Conservation (phyloP, 1,284 basidiomycete species). For the Sporisorium scitamineum region DNA sequence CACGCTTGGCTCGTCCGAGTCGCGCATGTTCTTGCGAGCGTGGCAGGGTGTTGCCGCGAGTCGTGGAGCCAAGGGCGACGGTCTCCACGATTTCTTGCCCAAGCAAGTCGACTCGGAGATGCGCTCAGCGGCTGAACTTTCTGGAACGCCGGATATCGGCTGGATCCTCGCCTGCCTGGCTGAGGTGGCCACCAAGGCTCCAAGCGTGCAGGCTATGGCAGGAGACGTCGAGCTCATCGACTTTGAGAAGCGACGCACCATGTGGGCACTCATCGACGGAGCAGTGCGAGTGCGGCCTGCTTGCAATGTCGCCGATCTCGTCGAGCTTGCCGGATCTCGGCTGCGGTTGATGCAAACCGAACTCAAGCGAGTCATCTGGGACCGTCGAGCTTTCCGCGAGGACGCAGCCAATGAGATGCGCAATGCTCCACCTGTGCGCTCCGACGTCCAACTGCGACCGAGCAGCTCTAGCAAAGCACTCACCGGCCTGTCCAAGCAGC, state of each 20-base stretch:
- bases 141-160: constrained; percentile 61
- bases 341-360: constrained; percentile 57
- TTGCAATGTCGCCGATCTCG: constrained; percentile 38
- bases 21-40: constrained; percentile 58
- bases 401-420: constrained; percentile 61
- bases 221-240: constrained; percentile 55
- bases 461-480: constrained; percentile 50
- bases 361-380: constrained; percentile 58
- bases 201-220: constrained; percentile 20
- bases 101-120: constrained; percentile 21
- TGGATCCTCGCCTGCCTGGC: constrained; percentile 65
- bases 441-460: constrained; percentile 24
- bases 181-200: constrained; percentile 47
- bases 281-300: constrained; percentile 44
- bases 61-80: constrained; percentile 47
- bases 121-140: constrained; percentile 26
- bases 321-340: constrained; percentile 57
- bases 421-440: constrained; percentile 37
- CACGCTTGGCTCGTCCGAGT: constrained; percentile 57
- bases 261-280: constrained; percentile 60
- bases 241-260: constrained; percentile 62
- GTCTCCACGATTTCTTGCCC: constrained; percentile 49
- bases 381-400: constrained; percentile 58
- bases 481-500: constrained; percentile 40
- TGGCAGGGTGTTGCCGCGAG: constrained; percentile 62